Evolutionary conservation across 2,329 filamentous ascomycete species (phyloP).

Genomic region (Hypoxylon sp.): DNA sequence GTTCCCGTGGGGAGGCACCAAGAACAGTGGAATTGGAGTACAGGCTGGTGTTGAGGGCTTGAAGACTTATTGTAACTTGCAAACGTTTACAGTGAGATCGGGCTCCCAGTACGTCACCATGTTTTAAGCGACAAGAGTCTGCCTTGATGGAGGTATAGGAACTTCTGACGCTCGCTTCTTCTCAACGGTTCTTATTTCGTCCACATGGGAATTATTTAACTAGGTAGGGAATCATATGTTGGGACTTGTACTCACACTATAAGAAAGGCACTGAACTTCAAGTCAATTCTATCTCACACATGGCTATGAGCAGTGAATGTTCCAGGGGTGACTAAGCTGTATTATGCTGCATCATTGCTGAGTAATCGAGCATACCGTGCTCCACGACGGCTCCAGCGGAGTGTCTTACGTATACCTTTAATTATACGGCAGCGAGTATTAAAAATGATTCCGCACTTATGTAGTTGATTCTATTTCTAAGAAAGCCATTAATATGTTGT

Average conservation of each 20-base stretch:
- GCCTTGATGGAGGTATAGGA: background rate
- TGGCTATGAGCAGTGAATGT: too few species aligned
- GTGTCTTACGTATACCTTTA: too few species aligned
- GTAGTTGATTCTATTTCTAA: background rate
- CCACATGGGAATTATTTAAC: background rate
- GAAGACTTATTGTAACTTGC: constrained; percentile 54
- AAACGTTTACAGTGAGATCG: constrained; percentile 27
- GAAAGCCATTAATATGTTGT: too few species aligned
- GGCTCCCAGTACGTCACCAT: background rate
- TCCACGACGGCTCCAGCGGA: too few species aligned
- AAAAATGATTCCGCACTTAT: too few species aligned
- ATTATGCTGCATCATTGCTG: too few species aligned
- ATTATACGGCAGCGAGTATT: too few species aligned
- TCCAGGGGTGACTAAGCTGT: too few species aligned
- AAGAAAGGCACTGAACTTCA: too few species aligned
- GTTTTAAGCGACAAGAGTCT: background rate
- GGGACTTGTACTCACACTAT: too few species aligned
- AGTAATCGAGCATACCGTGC: too few species aligned
- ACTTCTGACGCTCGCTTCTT: background rate
- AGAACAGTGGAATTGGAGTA: constrained; percentile 65
- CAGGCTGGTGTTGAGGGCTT: constrained; percentile 62
- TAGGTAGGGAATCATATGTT: background rate
- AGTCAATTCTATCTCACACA: too few species aligned
- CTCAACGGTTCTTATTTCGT: background rate
- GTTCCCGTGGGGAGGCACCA: constrained; percentile 65